phyloP scores from a whole-genome alignment of 139 green algal genomes.

The Penium margaritaceum region DNA sequence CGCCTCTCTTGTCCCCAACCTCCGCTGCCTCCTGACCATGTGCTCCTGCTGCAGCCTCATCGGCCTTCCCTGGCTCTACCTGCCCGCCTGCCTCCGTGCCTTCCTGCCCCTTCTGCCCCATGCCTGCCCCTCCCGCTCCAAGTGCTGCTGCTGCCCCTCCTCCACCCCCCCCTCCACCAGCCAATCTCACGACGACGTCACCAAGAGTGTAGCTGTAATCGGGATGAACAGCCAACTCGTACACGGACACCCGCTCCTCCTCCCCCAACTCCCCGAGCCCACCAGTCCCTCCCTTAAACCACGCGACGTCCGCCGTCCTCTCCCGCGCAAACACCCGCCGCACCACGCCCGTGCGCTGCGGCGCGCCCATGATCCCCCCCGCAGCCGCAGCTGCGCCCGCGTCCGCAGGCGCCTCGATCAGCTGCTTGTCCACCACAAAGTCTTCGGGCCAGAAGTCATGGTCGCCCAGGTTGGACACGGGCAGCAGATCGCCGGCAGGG shows the following conservation, averaged over 20 bases:
- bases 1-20: too few relatives aligned
- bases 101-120: background rate
- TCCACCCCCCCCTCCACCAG: background rate
- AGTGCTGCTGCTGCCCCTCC: background rate
- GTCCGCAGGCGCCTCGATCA: too few relatives aligned
- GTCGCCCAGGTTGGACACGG: conserved; percentile 46
- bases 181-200: conserved; percentile 27
- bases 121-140: background rate
- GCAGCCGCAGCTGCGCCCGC: background rate
- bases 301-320: conserved; percentile 40
- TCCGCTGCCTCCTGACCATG: too few relatives aligned
- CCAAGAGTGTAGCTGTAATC: conserved; percentile 49
- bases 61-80: too few relatives aligned
- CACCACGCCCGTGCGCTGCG: conserved; percentile 10
- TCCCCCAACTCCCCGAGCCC: background rate
- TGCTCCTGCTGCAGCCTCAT: too few relatives aligned
- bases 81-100: background rate
- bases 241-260: conserved; percentile 45
- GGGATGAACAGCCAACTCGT: conserved; percentile 43
- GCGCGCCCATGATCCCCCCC: background rate
- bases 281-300: too few relatives aligned
- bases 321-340: conserved; percentile 27
- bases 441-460: conserved; percentile 55
- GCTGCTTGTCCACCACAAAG: conserved; percentile 42
- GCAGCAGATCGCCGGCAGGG: conserved; percentile 27